Evolutionary conservation across 106 monocot species (phyloP).

Genomic region (Platanthera guangdongensis): DNA sequence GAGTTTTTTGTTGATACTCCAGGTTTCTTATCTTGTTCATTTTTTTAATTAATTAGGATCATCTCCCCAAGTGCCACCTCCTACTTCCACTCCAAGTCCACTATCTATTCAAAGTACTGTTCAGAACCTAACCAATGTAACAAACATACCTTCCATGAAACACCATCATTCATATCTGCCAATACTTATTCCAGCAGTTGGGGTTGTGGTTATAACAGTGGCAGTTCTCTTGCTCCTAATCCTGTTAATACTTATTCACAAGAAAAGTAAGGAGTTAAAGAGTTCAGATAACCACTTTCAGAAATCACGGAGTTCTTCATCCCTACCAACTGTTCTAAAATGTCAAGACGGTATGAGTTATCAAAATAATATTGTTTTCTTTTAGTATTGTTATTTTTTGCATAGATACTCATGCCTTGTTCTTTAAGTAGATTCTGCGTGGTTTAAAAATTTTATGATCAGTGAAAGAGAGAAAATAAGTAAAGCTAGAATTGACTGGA

Average conservation of each 20-base stretch:
- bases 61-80: constrained; percentile 14
- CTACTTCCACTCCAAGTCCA: constrained; percentile 39
- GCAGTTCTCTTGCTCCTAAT: constrained; percentile 46
- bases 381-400: neutral
- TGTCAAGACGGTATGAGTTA: constrained; percentile 50
- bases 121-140: constrained; percentile 25
- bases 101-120: constrained; percentile 28
- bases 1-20: neutral
- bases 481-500: too few species aligned
- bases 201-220: constrained; percentile 42
- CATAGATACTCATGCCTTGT: too few species aligned
- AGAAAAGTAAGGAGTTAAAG: constrained; percentile 65
- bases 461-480: too few species aligned
- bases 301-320: constrained; percentile 30
- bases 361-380: constrained; percentile 1
- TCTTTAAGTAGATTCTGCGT: too few species aligned
- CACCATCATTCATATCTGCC: constrained; percentile 25
- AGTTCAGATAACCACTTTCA: constrained; percentile 17
- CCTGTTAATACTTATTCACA: constrained; percentile 57
- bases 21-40: neutral
- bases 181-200: constrained; percentile 48
- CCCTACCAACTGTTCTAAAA: constrained; percentile 30
- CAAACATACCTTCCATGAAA: constrained; percentile 15
- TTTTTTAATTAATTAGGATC: constrained; percentile 27
- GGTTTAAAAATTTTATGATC: too few species aligned